phyloP scores from a whole-genome alignment of 1,284 basidiomycete species.

The Chalciporus sp. region DNA sequence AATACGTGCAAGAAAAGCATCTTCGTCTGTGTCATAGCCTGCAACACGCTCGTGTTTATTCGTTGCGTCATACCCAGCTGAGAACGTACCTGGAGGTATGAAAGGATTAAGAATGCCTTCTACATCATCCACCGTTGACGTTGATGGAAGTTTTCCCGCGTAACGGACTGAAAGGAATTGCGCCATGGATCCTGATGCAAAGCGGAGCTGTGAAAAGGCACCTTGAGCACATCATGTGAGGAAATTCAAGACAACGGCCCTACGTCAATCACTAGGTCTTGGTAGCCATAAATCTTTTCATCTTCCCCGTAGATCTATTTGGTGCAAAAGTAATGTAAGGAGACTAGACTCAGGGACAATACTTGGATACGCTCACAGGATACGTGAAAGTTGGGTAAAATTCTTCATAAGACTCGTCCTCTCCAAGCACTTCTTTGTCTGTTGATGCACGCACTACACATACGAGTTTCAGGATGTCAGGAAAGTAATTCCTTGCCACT shows the following conservation, averaged over 20 bases:
- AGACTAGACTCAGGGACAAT: neutral
- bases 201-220: slow-evolving; percentile 59
- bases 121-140: slow-evolving; percentile 86
- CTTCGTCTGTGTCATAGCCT: slow-evolving; percentile 71
- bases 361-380: slow-evolving; percentile 55
- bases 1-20: slow-evolving; percentile 66
- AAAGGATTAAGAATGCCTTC: slow-evolving; percentile 78
- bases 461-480: slow-evolving; percentile 6
- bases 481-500: slow-evolving; percentile 6
- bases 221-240: slow-evolving; percentile 8
- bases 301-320: slow-evolving; percentile 89
- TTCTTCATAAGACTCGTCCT: slow-evolving; percentile 60
- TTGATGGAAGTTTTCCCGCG: slow-evolving; percentile 65
- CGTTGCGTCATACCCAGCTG: neutral
- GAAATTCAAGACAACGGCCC: slow-evolving; percentile 29
- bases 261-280: slow-evolving; percentile 81
- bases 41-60: slow-evolving; percentile 2
- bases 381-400: slow-evolving; percentile 90
- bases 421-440: slow-evolving; percentile 62
- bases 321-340: slow-evolving; percentile 7
- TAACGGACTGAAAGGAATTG: slow-evolving; percentile 77
- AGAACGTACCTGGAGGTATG: slow-evolving; percentile 67
- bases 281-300: slow-evolving; percentile 96
- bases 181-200: slow-evolving; percentile 85
- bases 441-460: slow-evolving; percentile 59